Evolutionary conservation across 2,329 filamentous ascomycete species (phyloP).

Genomic region (Aspergillus neoniger): DNA sequence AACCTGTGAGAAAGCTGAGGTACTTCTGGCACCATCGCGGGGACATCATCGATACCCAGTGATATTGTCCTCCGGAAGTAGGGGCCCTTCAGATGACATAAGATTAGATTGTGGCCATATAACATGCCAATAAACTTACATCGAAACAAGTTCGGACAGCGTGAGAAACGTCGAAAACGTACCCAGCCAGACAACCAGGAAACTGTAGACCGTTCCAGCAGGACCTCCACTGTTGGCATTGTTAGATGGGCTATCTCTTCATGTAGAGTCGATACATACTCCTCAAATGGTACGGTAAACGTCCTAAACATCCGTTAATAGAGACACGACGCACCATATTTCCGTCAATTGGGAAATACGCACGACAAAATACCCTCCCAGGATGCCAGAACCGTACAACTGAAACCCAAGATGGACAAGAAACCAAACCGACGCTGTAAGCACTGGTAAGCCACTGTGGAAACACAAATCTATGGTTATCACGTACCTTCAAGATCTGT

Average conservation of each 20-base stretch:
- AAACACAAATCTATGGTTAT: not conserved
- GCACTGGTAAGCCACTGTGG: not conserved
- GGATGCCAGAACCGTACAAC: conserved; percentile 2
- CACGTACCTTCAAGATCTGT: not conserved
- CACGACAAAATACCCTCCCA: conserved; percentile 6
- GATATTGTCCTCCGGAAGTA: conserved; percentile 3
- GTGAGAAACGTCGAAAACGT: conserved; percentile 5
- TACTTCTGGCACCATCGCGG: conserved; percentile 3
- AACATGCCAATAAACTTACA: too few species aligned
- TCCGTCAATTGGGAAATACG: not conserved
- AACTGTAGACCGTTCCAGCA: conserved; percentile 4
- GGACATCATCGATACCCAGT: conserved; percentile 7
- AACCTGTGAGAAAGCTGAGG: conserved; percentile 4
- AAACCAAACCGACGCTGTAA: conserved; percentile 4
- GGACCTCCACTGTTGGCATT: not conserved
- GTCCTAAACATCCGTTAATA: not conserved
- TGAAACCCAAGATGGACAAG: conserved; percentile 2
- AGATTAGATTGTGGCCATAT: too few species aligned
- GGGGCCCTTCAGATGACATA: too few species aligned
- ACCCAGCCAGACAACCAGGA: conserved; percentile 4
- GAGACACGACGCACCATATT: not conserved
- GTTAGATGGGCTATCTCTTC: not conserved
- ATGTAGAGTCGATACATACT: not conserved
- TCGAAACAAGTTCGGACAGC: conserved; percentile 2
- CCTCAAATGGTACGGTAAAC: not conserved